Conservation (phyloP, 139 green algal species). For the Edaphochlamys debaryana region DNA sequence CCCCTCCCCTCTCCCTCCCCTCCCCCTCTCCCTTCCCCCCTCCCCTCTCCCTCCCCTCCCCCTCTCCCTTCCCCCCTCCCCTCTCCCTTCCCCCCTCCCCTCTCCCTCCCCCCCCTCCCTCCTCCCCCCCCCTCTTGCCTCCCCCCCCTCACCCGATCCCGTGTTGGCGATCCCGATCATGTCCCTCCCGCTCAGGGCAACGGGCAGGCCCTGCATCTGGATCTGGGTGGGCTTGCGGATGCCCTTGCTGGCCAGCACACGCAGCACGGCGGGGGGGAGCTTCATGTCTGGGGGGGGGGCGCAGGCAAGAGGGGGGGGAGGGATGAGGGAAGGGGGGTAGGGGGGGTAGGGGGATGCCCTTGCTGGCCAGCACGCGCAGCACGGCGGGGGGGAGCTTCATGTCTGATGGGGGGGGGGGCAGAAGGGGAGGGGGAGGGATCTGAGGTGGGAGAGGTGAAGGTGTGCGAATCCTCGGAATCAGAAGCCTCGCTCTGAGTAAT, state of each 20-base stretch:
- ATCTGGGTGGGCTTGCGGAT: slow-evolving; percentile 95
- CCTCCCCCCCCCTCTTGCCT: no score
- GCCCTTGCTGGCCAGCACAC: slow-evolving; percentile 75
- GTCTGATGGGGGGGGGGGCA: slow-evolving; percentile 37
- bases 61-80: no score
- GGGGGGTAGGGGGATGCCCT: no score
- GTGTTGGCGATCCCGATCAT: slow-evolving; percentile 99
- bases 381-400: slow-evolving; percentile 74
- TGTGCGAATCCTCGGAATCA: no score
- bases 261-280: slow-evolving; percentile 59
- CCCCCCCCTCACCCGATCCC: slow-evolving; percentile 69
- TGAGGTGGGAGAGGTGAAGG: no score
- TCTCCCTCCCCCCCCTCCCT: no score
- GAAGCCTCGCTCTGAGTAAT: no score
- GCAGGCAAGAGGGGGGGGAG: neutral
- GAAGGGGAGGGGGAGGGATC: neutral
- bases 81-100: no score
- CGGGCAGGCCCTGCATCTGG: slow-evolving; percentile 96
- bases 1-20: no score
- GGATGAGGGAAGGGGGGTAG: no score
- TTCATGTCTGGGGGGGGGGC: slow-evolving; percentile 64
- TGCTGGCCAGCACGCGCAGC: slow-evolving; percentile 66
- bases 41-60: no score
- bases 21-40: no score
- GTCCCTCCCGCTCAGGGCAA: slow-evolving; percentile 93